A percentile compares a stretch with the other conserved stretches of the same genome.
These are phyloP conservation scores for Prunella vulgaris DNA, from an alignment of 257 asterid species.

Conservation along the genomic window DNA sequence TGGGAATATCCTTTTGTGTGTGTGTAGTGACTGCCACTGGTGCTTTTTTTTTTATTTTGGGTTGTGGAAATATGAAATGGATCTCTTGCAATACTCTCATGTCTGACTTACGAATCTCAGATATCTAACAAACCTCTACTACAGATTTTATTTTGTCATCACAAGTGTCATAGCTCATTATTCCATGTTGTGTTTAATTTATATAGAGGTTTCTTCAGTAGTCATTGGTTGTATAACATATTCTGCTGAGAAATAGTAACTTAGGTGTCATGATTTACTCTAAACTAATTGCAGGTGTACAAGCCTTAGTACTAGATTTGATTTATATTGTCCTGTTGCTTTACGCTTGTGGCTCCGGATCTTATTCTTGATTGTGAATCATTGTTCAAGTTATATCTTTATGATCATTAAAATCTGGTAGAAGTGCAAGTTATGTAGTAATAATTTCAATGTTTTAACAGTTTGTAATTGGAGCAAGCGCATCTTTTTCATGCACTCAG, in stretches of 20 bases:
- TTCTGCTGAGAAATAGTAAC: background rate
- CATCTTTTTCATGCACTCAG: conserved; percentile 36
- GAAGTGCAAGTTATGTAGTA: conserved; percentile 18
- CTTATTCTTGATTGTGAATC: conserved; percentile 4
- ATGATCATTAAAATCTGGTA: background rate
- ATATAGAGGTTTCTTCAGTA: background rate
- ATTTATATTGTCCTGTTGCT: background rate
- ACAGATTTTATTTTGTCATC: background rate
- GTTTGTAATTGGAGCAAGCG: background rate
- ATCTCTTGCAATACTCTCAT: background rate
- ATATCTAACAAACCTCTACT: background rate
- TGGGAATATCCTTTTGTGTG: background rate
- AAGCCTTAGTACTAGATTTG: conserved; percentile 12
- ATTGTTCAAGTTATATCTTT: background rate
- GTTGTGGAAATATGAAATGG: background rate
- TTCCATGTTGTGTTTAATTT: background rate
- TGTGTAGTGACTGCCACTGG: background rate
- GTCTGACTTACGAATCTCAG: conserved; percentile 1
- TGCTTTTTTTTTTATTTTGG: background rate
- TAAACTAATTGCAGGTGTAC: background rate
- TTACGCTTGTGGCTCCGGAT: background rate
- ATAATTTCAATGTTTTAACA: conserved; percentile 14
- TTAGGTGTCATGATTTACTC: background rate
- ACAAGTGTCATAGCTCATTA: background rate
- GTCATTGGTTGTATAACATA: background rate